phyloP scores from a whole-genome alignment of 2,329 filamentous ascomycete genomes.

The Fusarium citri region DNA sequence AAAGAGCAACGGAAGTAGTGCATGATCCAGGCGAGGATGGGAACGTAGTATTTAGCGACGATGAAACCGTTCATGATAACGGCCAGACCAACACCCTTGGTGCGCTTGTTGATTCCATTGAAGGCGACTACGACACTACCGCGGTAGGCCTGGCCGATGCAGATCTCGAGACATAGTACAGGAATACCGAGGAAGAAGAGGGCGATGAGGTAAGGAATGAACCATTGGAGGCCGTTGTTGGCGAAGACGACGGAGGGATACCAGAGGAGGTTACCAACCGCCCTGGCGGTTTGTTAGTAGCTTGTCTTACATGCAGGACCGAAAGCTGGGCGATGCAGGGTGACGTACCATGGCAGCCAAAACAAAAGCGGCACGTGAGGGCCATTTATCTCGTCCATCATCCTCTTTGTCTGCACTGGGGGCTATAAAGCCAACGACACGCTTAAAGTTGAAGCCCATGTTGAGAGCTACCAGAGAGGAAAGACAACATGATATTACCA shows the following conservation, averaged over 20 bases:
- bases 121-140: slow-evolving; percentile 62
- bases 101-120: slow-evolving; percentile 59
- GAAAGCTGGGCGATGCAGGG: not conserved
- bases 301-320: not conserved
- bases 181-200: slow-evolving; percentile 59
- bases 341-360: slow-evolving; percentile 1
- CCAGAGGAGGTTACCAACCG: slow-evolving; percentile 6
- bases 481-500: not conserved
- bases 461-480: not conserved
- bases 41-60: slow-evolving; percentile 63
- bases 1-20: slow-evolving; percentile 65
- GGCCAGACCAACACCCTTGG: slow-evolving; percentile 63
- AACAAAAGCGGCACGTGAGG: not conserved
- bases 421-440: not conserved
- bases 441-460: not conserved
- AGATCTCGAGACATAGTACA: slow-evolving; percentile 65
- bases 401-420: not conserved
- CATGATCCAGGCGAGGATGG: slow-evolving; percentile 67
- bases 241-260: slow-evolving; percentile 13
- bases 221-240: slow-evolving; percentile 11
- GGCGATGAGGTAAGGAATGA: slow-evolving; percentile 18
- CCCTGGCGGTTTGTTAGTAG: not conserved
- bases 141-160: slow-evolving; percentile 73
- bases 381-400: slow-evolving; percentile 1
- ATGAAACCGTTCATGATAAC: slow-evolving; percentile 62